phyloP scores from a whole-genome alignment of 148 eudicot species.

The Vaccinium vitisidaea region DNA sequence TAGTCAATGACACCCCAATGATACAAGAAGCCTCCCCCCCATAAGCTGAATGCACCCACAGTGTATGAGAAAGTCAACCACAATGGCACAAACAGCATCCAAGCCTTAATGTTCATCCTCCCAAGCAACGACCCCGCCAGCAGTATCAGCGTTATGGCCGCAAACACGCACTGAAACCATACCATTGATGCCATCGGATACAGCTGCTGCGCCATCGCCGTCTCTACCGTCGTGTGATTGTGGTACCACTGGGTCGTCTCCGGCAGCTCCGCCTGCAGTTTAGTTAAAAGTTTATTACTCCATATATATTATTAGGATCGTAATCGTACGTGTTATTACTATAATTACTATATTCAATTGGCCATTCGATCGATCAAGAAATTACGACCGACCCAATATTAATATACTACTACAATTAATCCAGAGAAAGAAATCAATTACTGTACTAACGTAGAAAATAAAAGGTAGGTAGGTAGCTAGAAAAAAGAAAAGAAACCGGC shows the following conservation, averaged over 20 bases:
- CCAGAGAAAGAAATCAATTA: no score
- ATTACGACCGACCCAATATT: no score
- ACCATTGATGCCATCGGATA: constrained; percentile 67
- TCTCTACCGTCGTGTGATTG: constrained; percentile 17
- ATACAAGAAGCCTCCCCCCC: constrained; percentile 77
- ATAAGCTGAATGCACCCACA: constrained; percentile 63
- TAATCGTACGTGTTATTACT: no score
- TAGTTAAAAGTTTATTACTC: no score
- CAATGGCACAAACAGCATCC: constrained; percentile 77
- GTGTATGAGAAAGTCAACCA: constrained; percentile 71
- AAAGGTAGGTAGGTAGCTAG: no score
- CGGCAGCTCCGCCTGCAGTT: constrained; percentile 38
- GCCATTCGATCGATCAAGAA: no score
- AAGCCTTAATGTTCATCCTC: constrained; percentile 68
- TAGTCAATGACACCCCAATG: constrained; percentile 76
- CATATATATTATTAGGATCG: no score
- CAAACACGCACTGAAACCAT: constrained; percentile 67
- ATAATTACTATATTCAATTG: no score
- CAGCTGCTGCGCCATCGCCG: constrained; percentile 21
- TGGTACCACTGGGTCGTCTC: constrained; percentile 26
- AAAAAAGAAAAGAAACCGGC: not conserved
- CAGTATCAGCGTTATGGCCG: constrained; percentile 50
- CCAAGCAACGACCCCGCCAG: constrained; percentile 65
- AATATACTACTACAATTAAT: no score
- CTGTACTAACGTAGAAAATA: no score